Percentiles rank a stretch among this genome's conserved stretches.
Evolutionary conservation across 2,329 filamentous ascomycete species (phyloP).

Genomic region (Paecilomyces variotii): DNA sequence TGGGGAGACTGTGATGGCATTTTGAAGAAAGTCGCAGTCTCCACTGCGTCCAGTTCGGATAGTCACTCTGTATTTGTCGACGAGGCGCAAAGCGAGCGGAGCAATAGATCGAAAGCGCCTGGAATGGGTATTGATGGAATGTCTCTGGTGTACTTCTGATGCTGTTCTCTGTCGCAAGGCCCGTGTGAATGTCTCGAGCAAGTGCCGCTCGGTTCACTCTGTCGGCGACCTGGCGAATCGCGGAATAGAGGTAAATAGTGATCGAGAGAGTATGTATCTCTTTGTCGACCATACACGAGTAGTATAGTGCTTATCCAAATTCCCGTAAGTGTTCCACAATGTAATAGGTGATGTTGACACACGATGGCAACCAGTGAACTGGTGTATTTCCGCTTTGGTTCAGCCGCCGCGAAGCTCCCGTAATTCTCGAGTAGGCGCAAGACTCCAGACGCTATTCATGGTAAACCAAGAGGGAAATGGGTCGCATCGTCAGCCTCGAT

Average conservation of each 20-base stretch:
- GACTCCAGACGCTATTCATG: slow-evolving; percentile 16
- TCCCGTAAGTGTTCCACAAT: background rate
- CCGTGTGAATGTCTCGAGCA: background rate
- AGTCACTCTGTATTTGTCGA: too few species aligned
- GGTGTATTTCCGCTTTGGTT: background rate
- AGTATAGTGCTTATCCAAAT: background rate
- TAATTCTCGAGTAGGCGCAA: slow-evolving; percentile 16
- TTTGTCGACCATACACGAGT: background rate
- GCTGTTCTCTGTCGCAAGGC: background rate
- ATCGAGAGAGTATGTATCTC: background rate
- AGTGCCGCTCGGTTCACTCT: background rate
- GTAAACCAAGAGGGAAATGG: slow-evolving; percentile 1
- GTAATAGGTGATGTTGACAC: background rate
- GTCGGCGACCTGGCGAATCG: background rate
- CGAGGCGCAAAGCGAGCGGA: too few species aligned
- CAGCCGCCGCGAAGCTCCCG: slow-evolving; percentile 23
- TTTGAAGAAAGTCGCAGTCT: background rate
- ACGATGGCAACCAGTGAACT: background rate
- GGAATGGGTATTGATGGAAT: too few species aligned
- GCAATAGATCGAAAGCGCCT: too few species aligned
- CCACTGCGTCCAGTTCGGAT: background rate
- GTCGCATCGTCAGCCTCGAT: background rate
- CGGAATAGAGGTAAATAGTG: background rate
- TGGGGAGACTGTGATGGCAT: slow-evolving; percentile 4
- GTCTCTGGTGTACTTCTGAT: background rate